Percentiles rank a stretch among this genome's conserved stretches.
Evolutionary conservation across 2,329 filamentous ascomycete genomes (phyloP).

Genomic region (Pleomassaria siparia): DNA sequence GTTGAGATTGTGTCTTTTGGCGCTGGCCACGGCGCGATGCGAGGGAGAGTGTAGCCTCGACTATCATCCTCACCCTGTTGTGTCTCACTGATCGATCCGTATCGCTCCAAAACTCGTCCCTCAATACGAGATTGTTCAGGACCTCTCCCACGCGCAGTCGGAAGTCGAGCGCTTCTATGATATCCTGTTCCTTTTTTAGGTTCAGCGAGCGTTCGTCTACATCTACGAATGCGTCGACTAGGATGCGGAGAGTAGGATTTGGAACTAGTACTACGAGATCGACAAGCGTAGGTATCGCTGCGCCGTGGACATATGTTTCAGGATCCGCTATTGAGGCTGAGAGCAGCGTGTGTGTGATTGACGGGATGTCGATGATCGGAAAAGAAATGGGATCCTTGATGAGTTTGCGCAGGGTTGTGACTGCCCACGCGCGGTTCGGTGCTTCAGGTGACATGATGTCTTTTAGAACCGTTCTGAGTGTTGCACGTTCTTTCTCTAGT

Average conservation of each 20-base stretch:
- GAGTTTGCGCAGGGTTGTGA: constrained; percentile 45
- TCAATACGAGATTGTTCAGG: constrained; percentile 25
- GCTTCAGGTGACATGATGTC: constrained; percentile 38
- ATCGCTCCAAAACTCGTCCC: constrained; percentile 21
- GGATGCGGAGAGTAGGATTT: constrained; percentile 61
- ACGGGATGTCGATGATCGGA: constrained; percentile 66
- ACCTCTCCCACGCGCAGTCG: constrained; percentile 68
- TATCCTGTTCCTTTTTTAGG: constrained; percentile 26
- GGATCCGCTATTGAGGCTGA: constrained; percentile 64
- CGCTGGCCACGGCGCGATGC: constrained; percentile 65
- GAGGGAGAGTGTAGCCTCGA: constrained; percentile 62
- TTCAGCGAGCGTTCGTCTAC: constrained; percentile 49
- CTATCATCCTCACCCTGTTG: constrained; percentile 39
- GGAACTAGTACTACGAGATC: constrained; percentile 64
- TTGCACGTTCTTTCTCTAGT: constrained; percentile 49
- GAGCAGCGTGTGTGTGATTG: constrained; percentile 64
- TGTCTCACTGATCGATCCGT: constrained; percentile 3
- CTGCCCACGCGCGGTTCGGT: constrained; percentile 41
- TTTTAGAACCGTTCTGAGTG: constrained; percentile 22
- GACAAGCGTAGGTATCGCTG: constrained; percentile 66
- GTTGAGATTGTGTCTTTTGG: constrained; percentile 60
- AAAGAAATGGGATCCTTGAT: constrained; percentile 54
- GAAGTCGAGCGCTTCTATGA: constrained; percentile 56
- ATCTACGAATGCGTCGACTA: constrained; percentile 70
- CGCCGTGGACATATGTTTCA: constrained; percentile 72